Base-by-base conservation (phyloP, 352 stramenopile genomes). In the Phytophthora pseudosyringae region DNA sequence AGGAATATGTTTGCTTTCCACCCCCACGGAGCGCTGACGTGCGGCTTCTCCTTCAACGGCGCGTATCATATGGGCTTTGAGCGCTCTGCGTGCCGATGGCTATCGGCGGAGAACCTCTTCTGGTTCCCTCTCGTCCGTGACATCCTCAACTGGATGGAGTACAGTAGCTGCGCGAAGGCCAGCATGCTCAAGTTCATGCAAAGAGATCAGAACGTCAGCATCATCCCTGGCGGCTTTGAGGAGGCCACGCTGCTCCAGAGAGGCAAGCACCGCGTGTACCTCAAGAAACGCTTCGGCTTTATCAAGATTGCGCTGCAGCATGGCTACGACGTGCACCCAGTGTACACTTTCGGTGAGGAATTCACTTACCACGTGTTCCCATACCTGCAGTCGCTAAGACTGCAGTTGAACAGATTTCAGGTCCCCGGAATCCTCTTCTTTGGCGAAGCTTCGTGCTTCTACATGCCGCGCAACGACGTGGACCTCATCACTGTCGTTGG, bases 211-310 rank as follows among this genome's bases (percentile, higher is more conserved):
- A 95, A 92, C 75, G 55, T 94, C 61, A 81, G 71, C n/a, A 64
- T 98, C 32, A 76, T 96, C 13, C 93, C 95, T 3, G 95, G 94
- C 13, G 95, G 95, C 25, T 98, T 98, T 62, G 91, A 98, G 67
- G 95, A 98, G 73, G 93, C 93, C 5, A 97, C 94, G 28, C 57
- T 98, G 12, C 96, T 83, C 39, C 67, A 76, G 48, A 71, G 78
- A 18, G 77, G 78, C 9, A 76, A 84, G 36, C 92, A 98, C 73
- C 88, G 93, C 50, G 82, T 98, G 29, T 98, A 86, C 57, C 72
- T 98, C 43, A 91, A 96, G 56, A 85, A 89, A 25, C 80, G 94
- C 16, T 92, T 90, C 40, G 95, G 95, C 1, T 98, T 98, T 71
- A 89, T 98, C 68, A 97, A 96, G 57, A 83, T 98, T 21, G 92